Conservation (phyloP, 345 rosid species). For the Bruguiera parviflora region DNA sequence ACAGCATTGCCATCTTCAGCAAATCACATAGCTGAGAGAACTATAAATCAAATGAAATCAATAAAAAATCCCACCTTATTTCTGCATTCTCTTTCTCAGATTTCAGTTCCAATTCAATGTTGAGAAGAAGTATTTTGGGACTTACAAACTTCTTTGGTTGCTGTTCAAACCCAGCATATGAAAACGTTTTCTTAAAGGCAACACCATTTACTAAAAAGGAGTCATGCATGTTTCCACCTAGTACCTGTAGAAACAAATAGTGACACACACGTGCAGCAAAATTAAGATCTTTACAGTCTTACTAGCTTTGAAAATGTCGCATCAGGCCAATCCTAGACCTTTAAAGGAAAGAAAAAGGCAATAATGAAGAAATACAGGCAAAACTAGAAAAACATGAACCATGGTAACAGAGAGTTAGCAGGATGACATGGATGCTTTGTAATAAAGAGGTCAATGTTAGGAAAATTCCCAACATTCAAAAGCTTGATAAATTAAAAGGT, state of each 20-base stretch:
- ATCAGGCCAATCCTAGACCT: too few species aligned
- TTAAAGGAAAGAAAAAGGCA: too few species aligned
- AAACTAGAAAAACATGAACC: too few species aligned
- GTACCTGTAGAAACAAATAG: conserved; percentile 49
- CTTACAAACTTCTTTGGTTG: conserved; percentile 88
- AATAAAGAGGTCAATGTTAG: not conserved
- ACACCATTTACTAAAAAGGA: conserved; percentile 96
- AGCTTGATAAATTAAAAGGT: not conserved
- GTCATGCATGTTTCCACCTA: conserved; percentile 95
- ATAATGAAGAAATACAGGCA: too few species aligned
- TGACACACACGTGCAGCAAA: not conserved
- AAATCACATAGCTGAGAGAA: not conserved
- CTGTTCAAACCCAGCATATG: conserved; percentile 98
- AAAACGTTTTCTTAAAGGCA: conserved; percentile 96
- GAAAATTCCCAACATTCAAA: not conserved
- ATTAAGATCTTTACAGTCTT: too few species aligned
- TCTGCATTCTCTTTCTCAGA: conserved; percentile 99
- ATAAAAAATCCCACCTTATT: conserved; percentile 55
- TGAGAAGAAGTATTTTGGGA: conserved; percentile 77
- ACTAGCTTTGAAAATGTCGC: too few species aligned
- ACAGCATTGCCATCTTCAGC: conserved; percentile 14
- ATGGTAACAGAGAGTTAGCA: not conserved
- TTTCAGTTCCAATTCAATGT: conserved; percentile 90
- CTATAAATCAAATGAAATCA: not conserved
- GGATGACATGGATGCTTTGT: not conserved